Base-by-base conservation (phyloP, 345 rosid genomes). In the Erysimum cheiranthoides region DNA sequence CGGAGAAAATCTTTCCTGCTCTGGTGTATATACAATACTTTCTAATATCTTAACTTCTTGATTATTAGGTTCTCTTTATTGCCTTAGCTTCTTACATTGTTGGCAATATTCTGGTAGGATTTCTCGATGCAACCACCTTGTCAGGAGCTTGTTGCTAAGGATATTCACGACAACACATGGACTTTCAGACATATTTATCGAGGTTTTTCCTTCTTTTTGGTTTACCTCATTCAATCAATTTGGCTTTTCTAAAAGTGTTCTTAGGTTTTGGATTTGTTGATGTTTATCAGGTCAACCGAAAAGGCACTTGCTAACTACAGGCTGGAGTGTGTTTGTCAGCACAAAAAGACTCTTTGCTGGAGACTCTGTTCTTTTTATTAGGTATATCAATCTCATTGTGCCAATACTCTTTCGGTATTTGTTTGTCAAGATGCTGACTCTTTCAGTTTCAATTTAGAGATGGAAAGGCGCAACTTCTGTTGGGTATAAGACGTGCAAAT, bases 321-420 rank as follows among this genome's bases (percentile, higher is more conserved):
- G 98, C 35, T 93, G 98, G 98, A 93, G 98, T 71, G 92, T 91
- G 34, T 91, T 93, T 84, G 93, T 93, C 52, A 89, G 97, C 87
- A 88, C 90, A 9, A 93, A 93, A 79, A 88, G 97, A 79, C 97
- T 93, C 60, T 86, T 89, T 68, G 91, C 98, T 74, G 96, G 98
- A 25, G 98, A 93, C 81, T 91, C 98, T 17, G 98, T 93, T 82
- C 88, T 93, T 43, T 93, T 93, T 66, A 88, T 91, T 70, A 89
- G 98, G 98, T 93, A 68, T 60, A 80, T 68, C 61, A 70, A 60
- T 30, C 62, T 49, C 43, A 32, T 42, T 60, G 49, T 66, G 46
- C 45, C 39, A 8, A 7, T 62, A 16, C 68, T 27, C 39, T 66
- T 75, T 77, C 12, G 49, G 35, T 66, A 57, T 56, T 11, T 39